phyloP scores from a whole-genome alignment of 495 filamentous ascomycete species.

The Neurospora hispaniola region DNA sequence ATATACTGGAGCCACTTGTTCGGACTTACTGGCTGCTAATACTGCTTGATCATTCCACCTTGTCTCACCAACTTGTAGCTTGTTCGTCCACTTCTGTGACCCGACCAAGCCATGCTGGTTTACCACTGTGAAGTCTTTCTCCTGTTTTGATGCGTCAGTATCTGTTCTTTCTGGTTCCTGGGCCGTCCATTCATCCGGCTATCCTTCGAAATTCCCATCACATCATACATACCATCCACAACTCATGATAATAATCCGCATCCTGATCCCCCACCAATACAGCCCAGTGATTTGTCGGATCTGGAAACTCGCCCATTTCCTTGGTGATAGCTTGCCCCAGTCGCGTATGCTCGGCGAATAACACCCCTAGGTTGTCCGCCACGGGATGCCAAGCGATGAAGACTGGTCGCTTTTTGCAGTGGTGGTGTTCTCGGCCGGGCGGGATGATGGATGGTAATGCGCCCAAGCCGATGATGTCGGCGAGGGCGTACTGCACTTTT shows the following conservation, averaged over 20 bases:
- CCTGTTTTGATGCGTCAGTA: slow-evolving; percentile 2
- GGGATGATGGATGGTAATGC: neutral
- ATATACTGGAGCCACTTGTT: neutral
- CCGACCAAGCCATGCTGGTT: neutral
- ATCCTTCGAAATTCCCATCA: neutral
- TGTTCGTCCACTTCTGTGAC: slow-evolving; percentile 11
- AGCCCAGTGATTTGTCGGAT: slow-evolving; percentile 43
- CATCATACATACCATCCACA: slow-evolving; percentile 26
- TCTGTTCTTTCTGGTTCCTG: no score
- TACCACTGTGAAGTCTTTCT: slow-evolving; percentile 23
- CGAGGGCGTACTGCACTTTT: neutral
- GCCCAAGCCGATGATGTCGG: neutral
- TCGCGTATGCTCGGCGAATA: slow-evolving; percentile 34
- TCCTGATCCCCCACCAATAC: slow-evolving; percentile 26
- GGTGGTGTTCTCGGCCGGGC: neutral
- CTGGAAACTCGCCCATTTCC: slow-evolving; percentile 31
- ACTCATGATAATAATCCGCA: slow-evolving; percentile 30
- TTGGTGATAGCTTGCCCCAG: slow-evolving; percentile 33
- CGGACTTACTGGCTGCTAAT: slow-evolving; percentile 26
- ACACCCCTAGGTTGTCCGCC: slow-evolving; percentile 28
- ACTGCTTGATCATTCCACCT: slow-evolving; percentile 37
- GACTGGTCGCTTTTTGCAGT: slow-evolving; percentile 10
- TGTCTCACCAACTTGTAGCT: slow-evolving; percentile 32
- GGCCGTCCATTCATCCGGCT: neutral
- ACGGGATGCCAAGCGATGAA: slow-evolving; percentile 40